Conservation (phyloP, 2,329 filamentous ascomycete species). For the Fusarium sp. region DNA sequence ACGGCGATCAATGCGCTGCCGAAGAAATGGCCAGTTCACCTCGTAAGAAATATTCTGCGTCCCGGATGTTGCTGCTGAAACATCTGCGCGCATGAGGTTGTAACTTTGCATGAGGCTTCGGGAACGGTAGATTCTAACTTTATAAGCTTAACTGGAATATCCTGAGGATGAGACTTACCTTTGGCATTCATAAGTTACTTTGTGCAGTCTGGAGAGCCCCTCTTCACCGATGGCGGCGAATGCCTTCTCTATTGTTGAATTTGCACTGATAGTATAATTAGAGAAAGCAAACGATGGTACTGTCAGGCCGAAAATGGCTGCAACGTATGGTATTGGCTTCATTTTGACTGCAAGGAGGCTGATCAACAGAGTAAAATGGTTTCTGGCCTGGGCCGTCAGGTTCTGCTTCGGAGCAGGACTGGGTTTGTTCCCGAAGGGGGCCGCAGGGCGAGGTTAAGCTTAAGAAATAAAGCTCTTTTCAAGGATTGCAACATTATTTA, state of each 20-base stretch:
- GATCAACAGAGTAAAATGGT: neutral
- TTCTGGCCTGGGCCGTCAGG: fast-evolving
- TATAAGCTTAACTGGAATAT: fast-evolving
- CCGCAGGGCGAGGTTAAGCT: fast-evolving
- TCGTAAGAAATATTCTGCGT: conserved; percentile 25
- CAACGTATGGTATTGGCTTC: fast-evolving
- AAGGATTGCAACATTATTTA: fast-evolving
- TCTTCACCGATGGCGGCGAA: neutral
- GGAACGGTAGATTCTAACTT: conserved; percentile 13
- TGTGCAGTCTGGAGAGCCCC: neutral
- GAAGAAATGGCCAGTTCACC: neutral
- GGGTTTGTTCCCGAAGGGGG: no score
- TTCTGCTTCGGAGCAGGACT: neutral
- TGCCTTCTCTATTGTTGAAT: neutral
- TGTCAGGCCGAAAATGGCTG: fast-evolving
- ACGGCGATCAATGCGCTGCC: conserved; percentile 18
- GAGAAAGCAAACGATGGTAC: fast-evolving
- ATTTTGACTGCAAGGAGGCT: neutral
- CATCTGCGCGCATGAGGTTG: conserved; percentile 13
- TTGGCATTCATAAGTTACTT: neutral
- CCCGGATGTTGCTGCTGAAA: conserved; percentile 9
- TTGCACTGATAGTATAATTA: fast-evolving
- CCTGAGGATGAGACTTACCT: neutral
- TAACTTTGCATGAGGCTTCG: conserved; percentile 37
- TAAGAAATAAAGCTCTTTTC: fast-evolving